These are phyloP conservation scores for Chrysosphaeria jannelii DNA, from an alignment of 2,329 filamentous ascomycete species.

Conservation along the genomic window DNA sequence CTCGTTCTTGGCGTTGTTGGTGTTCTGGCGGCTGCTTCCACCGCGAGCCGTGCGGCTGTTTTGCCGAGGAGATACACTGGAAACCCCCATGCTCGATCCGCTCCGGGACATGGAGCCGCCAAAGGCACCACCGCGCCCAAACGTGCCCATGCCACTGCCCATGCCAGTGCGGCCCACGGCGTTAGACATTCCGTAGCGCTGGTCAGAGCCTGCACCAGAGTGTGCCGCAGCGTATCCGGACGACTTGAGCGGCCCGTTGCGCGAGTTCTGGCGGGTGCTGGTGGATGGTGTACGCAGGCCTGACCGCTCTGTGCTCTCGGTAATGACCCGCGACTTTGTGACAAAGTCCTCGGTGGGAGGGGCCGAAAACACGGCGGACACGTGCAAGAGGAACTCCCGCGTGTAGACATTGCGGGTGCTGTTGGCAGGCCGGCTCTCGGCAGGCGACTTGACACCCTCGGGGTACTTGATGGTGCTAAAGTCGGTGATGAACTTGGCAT, in stretches of 20 bases:
- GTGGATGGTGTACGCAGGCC: slow-evolving; percentile 24
- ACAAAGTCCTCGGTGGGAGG: slow-evolving; percentile 89
- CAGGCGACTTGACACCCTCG: slow-evolving; percentile 57
- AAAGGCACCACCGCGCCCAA: slow-evolving; percentile 22
- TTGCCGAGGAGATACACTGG: slow-evolving; percentile 45
- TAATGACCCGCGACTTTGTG: slow-evolving; percentile 63
- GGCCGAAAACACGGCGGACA: slow-evolving; percentile 87
- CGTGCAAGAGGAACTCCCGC: slow-evolving; percentile 81
- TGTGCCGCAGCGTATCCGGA: slow-evolving; percentile 16
- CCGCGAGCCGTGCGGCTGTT: slow-evolving; percentile 29
- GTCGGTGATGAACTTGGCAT: slow-evolving; percentile 60
- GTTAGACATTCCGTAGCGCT: slow-evolving; percentile 39
- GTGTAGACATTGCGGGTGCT: slow-evolving; percentile 66
- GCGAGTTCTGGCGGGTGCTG: slow-evolving; percentile 17
- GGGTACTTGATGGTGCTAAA: slow-evolving; percentile 55
- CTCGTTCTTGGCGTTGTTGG: slow-evolving; percentile 24
- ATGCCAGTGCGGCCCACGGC: slow-evolving; percentile 15
- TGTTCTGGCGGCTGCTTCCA: slow-evolving; percentile 30
- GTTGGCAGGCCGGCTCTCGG: slow-evolving; percentile 60
- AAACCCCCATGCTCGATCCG: too few species aligned
- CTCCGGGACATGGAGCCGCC: slow-evolving; percentile 37
- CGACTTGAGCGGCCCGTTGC: slow-evolving; percentile 6
- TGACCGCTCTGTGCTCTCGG: slow-evolving; percentile 39
- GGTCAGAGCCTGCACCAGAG: slow-evolving; percentile 43
- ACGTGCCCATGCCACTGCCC: slow-evolving; percentile 1